phyloP scores from a whole-genome alignment of 2,329 filamentous ascomycete genomes.

The Diaporthe sp. region DNA sequence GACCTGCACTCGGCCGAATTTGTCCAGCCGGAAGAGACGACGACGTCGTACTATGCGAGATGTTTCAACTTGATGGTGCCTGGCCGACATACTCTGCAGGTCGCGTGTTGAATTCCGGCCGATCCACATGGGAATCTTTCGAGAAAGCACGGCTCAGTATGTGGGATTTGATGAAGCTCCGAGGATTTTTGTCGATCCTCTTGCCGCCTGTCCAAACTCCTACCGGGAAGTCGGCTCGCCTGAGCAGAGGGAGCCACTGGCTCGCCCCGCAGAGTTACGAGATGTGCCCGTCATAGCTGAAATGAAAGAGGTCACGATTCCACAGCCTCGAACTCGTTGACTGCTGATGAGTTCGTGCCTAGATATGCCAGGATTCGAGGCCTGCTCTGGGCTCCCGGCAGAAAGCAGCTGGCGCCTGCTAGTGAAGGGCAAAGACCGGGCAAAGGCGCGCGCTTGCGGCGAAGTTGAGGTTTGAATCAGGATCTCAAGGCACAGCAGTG shows the following conservation, averaged over 20 bases:
- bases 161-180: constrained; percentile 10
- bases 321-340: background rate
- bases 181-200: constrained; percentile 11
- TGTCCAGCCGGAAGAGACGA: constrained; percentile 13
- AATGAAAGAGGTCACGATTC: background rate
- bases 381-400: constrained; percentile 17
- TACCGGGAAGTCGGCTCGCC: constrained; percentile 22
- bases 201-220: background rate
- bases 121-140: constrained; percentile 14
- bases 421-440: background rate
- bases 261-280: background rate
- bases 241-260: background rate
- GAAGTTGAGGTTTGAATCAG: constrained; percentile 17
- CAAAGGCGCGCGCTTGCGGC: constrained; percentile 13
- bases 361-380: constrained; percentile 15
- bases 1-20: constrained; percentile 24
- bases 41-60: background rate
- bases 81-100: constrained; percentile 14
- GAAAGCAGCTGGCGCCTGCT: constrained; percentile 27
- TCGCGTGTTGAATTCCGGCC: background rate
- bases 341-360: background rate
- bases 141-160: constrained; percentile 14
- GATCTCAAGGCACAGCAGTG: background rate
- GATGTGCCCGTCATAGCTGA: constrained; percentile 26
- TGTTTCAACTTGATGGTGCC: constrained; percentile 31